Base-by-base conservation (phyloP, 352 stramenopile species). In the Globisporangium polare region DNA sequence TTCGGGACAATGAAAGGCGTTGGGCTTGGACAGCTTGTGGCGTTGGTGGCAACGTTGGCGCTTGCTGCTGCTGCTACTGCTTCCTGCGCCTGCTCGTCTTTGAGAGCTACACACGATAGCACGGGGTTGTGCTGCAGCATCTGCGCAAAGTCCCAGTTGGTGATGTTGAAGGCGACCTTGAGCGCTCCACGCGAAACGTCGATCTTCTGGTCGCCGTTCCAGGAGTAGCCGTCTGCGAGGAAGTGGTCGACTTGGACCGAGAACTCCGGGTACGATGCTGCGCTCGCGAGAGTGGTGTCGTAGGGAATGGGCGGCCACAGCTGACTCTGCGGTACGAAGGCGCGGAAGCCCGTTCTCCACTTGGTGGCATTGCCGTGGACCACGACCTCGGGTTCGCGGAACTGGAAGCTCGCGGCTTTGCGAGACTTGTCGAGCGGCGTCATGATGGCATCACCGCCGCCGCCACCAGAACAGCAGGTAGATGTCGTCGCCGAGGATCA, bases 141-240 rank as follows among this genome's bases (percentile, higher is more conserved):
- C 29, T 35, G 29, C 3, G 15, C 41, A 33, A 71, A 71, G 29
- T 35, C 17, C 65, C 65, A 71, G n/a, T 58, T 60, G 8, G 55
- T 58, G 20, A 71, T 63, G 41, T 53, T 63, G 54, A 71, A 31
- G 4, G 54, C 53, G 31, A 71, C 68, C 56, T 68, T 68, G 65
- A 71, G 60, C 7, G 31, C 60, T 12, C 65, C 60, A 12, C 60
- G 41, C 8, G 65, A 55, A 0, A 71, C 55, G 5, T 15, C 27
- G 9, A 71, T 33, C 20, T 33, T 18, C 24, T 60, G 54, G 17
- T 50, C 26, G 17, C 60, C 56, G 43, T 65, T 71, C 22, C 6
- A 26, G 0, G 60, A 27, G 0, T 0, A 24, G 17, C 60, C 60
- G 1, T 33, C 9, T 0, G 45, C 58, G 29, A 68, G 35, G 22